A percentile compares a stretch with the other conserved stretches of the same genome.
Evolutionary conservation across 2,329 filamentous ascomycete species (phyloP).

Genomic region (Onygena corvina): DNA sequence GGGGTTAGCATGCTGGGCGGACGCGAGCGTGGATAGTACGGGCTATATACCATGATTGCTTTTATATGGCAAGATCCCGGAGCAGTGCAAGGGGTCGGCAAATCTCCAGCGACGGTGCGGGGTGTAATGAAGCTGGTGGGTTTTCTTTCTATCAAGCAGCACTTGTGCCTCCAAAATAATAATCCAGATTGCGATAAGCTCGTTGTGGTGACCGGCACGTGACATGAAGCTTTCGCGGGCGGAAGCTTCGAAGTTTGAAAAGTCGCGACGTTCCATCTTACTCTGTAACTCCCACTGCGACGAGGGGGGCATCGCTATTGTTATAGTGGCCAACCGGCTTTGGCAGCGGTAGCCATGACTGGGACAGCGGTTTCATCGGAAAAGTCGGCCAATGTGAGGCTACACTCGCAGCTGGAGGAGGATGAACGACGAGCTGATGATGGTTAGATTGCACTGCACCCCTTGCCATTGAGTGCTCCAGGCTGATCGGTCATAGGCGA

Average conservation of each 20-base stretch:
- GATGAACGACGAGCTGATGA: constrained; percentile 1
- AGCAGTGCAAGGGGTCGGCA: neutral
- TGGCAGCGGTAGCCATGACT: neutral
- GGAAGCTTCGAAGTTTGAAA: neutral
- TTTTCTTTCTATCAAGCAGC: neutral
- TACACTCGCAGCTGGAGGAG: constrained; percentile 7
- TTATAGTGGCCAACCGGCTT: neutral
- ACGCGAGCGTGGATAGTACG: neutral
- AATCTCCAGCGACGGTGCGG: neutral
- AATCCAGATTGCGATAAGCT: neutral
- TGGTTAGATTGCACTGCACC: constrained; percentile 1
- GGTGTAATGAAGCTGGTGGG: neutral
- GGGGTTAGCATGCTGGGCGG: neutral
- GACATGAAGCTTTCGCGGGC: neutral
- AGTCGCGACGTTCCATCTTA: neutral
- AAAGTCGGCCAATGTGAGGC: constrained; percentile 2
- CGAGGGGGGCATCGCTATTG: too few species aligned
- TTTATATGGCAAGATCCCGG: neutral
- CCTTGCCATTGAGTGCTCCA: neutral
- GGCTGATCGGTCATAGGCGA: constrained; percentile 9
- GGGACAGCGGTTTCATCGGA: neutral
- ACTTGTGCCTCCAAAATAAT: constrained; percentile 3
- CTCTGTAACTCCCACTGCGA: neutral
- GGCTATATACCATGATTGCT: constrained; percentile 12
- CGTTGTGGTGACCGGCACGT: neutral